Evolutionary conservation across 163 green algal species (phyloP).

Genomic region (Scenedesmus sp.): DNA sequence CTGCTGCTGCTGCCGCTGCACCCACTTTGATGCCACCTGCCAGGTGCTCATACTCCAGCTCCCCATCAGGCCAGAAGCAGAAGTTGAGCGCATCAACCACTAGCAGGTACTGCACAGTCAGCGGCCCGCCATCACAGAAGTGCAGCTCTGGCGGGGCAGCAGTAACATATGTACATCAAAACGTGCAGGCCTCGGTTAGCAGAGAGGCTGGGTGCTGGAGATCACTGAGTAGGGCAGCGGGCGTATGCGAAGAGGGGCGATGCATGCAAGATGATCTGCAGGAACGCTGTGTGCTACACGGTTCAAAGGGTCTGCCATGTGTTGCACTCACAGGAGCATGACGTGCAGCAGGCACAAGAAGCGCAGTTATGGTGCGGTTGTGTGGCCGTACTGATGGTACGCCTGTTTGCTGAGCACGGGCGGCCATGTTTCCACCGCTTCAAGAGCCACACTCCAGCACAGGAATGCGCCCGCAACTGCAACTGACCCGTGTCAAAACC

Average conservation of each 20-base stretch:
- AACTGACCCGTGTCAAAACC: conserved; percentile 37
- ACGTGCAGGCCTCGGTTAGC: no score
- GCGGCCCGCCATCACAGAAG: conserved; percentile 66
- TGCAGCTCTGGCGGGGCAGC: conserved; percentile 68
- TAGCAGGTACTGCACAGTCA: conserved; percentile 89
- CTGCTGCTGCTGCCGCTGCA: background rate
- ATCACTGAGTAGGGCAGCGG: no score
- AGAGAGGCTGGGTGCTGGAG: background rate
- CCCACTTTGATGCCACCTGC: conserved; percentile 55
- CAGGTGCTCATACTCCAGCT: conserved; percentile 81
- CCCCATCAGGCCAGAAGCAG: conserved; percentile 92
- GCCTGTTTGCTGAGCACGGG: no score
- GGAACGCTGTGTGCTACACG: no score
- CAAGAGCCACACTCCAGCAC: background rate
- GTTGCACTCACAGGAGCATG: no score
- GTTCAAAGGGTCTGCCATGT: no score
- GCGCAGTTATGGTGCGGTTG: no score
- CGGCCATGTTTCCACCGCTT: no score
- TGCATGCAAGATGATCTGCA: no score
- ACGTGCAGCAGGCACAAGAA: no score
- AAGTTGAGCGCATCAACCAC: conserved; percentile 96
- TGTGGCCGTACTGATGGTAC: no score
- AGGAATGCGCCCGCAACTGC: background rate
- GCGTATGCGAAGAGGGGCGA: no score
- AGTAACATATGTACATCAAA: background rate